Conservation (phyloP, 352 stramenopile species). For the Thalassiosira mediterranea region DNA sequence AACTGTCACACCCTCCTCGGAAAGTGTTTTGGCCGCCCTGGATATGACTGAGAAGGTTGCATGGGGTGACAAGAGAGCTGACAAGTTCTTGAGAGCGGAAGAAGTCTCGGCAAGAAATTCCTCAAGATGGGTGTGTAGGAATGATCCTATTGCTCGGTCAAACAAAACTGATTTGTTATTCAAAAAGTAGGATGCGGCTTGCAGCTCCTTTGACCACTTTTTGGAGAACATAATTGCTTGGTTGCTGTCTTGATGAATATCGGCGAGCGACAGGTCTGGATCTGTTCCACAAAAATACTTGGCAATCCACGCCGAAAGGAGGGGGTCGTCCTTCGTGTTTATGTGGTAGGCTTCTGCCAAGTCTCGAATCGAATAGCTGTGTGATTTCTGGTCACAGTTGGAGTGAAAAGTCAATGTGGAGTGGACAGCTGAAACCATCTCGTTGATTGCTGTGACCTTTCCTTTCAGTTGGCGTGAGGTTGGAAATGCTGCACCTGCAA, state of each 20-base stretch:
- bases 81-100: conserved; percentile 18
- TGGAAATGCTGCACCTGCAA: conserved; percentile 21
- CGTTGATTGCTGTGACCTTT: conserved; percentile 25
- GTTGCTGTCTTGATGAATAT: conserved; percentile 11
- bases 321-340: conserved; percentile 8
- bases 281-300: conserved; percentile 27
- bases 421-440: conserved; percentile 6
- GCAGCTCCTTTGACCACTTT: conserved; percentile 9
- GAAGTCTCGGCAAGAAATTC: conserved; percentile 27
- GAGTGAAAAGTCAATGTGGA: conserved; percentile 15
- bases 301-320: conserved; percentile 13
- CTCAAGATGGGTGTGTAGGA: conserved; percentile 12
- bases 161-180: conserved; percentile 34
- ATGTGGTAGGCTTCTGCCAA: conserved; percentile 32
- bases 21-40: conserved; percentile 19
- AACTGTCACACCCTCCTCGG: conserved; percentile 6
- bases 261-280: conserved; percentile 10
- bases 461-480: conserved; percentile 16
- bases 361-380: conserved; percentile 13
- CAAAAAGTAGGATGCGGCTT: conserved; percentile 39
- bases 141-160: conserved; percentile 29
- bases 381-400: conserved; percentile 5
- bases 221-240: conserved; percentile 7
- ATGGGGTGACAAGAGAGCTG: conserved; percentile 27
- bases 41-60: conserved; percentile 26